phyloP scores from a whole-genome alignment of 2,329 filamentous ascomycete genomes.

The Colletotrichum plurivorum region DNA sequence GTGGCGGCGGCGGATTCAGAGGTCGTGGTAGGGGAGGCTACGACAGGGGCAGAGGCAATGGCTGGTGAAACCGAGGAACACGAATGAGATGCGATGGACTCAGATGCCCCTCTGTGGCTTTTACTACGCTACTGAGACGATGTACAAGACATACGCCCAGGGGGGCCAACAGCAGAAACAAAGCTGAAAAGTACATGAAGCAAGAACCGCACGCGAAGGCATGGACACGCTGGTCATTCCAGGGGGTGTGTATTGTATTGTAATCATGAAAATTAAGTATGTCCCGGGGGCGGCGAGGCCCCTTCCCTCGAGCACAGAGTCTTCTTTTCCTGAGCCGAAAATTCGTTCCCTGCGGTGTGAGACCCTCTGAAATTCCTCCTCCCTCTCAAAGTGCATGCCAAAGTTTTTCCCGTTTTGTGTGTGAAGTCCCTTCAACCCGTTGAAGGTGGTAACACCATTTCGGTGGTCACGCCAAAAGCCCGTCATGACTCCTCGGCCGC shows the following conservation, averaged over 20 bases:
- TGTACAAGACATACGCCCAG: not conserved
- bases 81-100: too few species aligned
- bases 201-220: too few species aligned
- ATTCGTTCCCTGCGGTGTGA: not conserved
- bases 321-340: conserved; percentile 31
- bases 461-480: conserved; percentile 11
- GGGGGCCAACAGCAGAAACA: not conserved
- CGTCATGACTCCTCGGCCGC: conserved; percentile 38
- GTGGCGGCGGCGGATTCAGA: conserved; percentile 30
- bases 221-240: too few species aligned
- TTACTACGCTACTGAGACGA: not conserved
- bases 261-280: conserved; percentile 42
- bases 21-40: conserved; percentile 38
- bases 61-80: not conserved
- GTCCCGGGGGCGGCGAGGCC: conserved; percentile 36
- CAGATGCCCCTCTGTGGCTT: too few species aligned
- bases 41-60: conserved; percentile 36
- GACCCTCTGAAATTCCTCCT: conserved; percentile 14
- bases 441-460: conserved; percentile 16
- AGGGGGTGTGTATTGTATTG: conserved; percentile 3
- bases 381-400: conserved; percentile 6
- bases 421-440: conserved; percentile 20
- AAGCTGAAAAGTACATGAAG: too few species aligned
- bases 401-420: conserved; percentile 17
- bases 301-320: conserved; percentile 26